Evolutionary conservation across 1,139 yeast genomes (phyloP), one percentile per base, ranked within the genome.

Genomic region (Kurtzmaniella natalensis): DNA sequence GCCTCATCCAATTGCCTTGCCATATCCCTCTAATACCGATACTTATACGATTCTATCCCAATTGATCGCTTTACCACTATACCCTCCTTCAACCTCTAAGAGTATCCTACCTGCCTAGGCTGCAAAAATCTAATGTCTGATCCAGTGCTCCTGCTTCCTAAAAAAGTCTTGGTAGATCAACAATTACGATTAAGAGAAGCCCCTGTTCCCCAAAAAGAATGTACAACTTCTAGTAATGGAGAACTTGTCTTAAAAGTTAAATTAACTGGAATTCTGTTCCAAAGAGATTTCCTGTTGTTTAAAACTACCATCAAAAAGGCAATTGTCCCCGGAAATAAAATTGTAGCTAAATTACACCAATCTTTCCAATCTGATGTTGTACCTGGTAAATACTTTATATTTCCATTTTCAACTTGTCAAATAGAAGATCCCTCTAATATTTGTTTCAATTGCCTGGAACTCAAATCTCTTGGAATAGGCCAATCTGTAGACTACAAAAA

Each of bases 331-430:
- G 65, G 67, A 3, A 48, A 47, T 35, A 55, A 56, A 31, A 53
- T 59, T 33, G 46, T 64, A 18, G 69, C 65, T 10, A 55, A 51
- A 35, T 44, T 61, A 13, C 32, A 35, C n/a, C 29, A 41, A 36
- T 18, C 38, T 39, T 18, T 40, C 19, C 36, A 40, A 24, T 33
- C 36, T 41, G 37, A 25, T 26, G 34, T 31, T 31, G 36, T 25
- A 30, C 42, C 30, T 29, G 37, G 48, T 7, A 61, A 61, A 39
- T 60, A 54, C 36, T 40, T 63, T 38, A 53, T 66, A 7, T 66
- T 52, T 38, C 73, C 73, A 3, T 59, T 53, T 42, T 48, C 69
- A 7, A 59, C 54, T 26, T 64, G 70, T 42, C 43, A 56, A 29
- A 50, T 51, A 31, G 66, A 61, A 35, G 38, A 44, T 17, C 25